Percentiles rank a stretch among this genome's conserved stretches.
Evolutionary conservation across 1,139 yeast genomes (phyloP).

Genomic region (Casaregolazyma suthepensis): DNA sequence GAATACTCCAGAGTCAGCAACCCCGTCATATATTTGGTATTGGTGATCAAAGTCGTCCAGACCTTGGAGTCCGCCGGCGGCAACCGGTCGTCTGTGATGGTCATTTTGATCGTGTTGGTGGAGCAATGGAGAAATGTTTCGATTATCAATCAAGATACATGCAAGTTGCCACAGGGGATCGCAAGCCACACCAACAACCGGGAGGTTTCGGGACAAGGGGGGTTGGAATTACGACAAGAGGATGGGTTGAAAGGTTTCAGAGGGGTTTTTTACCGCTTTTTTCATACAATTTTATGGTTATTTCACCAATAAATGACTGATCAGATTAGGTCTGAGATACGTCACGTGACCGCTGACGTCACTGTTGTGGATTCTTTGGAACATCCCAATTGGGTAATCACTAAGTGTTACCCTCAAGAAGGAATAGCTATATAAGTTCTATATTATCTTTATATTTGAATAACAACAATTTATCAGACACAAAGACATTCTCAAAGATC

Average conservation of each 20-base stretch:
- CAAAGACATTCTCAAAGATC: too few species aligned
- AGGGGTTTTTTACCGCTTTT: neutral
- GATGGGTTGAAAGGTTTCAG: neutral
- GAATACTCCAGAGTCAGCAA: slow-evolving; percentile 45
- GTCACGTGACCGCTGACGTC: neutral
- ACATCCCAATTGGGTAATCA: too few species aligned
- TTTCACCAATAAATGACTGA: neutral
- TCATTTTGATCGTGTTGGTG: neutral
- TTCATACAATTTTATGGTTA: neutral
- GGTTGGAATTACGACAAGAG: neutral
- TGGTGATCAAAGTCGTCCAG: slow-evolving; percentile 53
- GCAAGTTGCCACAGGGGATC: neutral
- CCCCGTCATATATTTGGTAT: slow-evolving; percentile 44
- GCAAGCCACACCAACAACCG: neutral
- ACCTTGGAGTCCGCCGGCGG: slow-evolving; percentile 26
- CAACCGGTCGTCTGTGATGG: slow-evolving; percentile 9
- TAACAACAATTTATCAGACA: too few species aligned
- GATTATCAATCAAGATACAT: neutral
- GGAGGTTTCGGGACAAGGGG: neutral
- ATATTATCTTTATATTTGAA: too few species aligned
- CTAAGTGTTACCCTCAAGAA: too few species aligned
- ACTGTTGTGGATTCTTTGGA: too few species aligned
- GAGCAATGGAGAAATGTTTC: neutral
- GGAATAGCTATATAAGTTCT: too few species aligned
- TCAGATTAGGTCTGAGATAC: neutral